Evolutionary conservation across 176 grass and related monocot species (phyloP), one percentile per base, ranked within the genome.

Genomic region (Neostapfia colusana): DNA sequence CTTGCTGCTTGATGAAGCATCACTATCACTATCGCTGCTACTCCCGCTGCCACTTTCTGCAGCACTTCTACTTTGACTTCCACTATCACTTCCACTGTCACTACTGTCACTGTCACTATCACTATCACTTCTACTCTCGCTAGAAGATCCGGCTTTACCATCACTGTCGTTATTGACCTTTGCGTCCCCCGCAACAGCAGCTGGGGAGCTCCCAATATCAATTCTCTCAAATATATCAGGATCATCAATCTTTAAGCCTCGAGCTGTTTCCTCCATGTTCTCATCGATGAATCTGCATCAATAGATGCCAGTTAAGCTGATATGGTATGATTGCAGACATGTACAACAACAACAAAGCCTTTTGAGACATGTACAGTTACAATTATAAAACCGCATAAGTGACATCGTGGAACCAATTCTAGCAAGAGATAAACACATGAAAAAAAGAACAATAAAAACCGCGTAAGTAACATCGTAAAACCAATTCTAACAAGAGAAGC

Each of bases 81-180:
- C 84, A 82, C 90, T 97, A 46, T 85, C 90, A 75, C 95, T 99
- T 67, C 83, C 85, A 82, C 92, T 99, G 63, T 76, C 91, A 88
- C 91, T 95, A 74, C 91, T 92, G 36, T 92, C 91, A 51, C 95
- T 99, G 17, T 95, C 95, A n/a, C 89, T 95, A 3, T 99, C 89
- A 5, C 82, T 92, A 41, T 95, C 96, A 75, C 96, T 99, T 81
- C 85, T 89, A 44, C 88, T 90, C 54, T 89, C 92, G 64, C 92
- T 99, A 60, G 92, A 90, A 50, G 83, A 88, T 69, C 76, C 83
- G 13, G 79, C 90, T 82, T 87, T 91, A 54, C n/a, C 96, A 64
- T 92, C 89, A 81, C 43, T 92, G 39, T 83, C 89, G 78, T 90
- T 90, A 75, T 70, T 85, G 42, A 41, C 41, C 69, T 87, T 90